These are phyloP conservation scores for Teratosphaeria gauchensis DNA, from an alignment of 2,329 filamentous ascomycete species.

Conservation along the genomic window DNA sequence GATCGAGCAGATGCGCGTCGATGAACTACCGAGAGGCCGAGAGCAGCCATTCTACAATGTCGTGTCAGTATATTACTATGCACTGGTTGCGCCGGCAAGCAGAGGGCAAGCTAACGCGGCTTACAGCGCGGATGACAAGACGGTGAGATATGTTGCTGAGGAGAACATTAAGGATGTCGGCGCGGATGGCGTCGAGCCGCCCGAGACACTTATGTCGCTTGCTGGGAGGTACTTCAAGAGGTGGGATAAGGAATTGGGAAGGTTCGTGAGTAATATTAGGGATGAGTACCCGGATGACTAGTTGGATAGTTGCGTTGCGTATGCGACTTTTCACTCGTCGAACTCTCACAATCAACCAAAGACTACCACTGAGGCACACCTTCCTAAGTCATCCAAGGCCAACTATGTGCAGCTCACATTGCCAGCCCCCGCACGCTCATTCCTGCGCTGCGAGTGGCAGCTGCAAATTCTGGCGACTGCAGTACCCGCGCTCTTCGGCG, in stretches of 20 bases:
- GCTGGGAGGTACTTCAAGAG: slow-evolving; percentile 84
- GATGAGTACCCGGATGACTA: slow-evolving; percentile 84
- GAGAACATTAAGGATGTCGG: slow-evolving; percentile 57
- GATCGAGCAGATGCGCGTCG: slow-evolving; percentile 56
- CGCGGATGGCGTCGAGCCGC: slow-evolving; percentile 29
- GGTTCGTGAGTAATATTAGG: slow-evolving; percentile 72
- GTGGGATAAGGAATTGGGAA: slow-evolving; percentile 57
- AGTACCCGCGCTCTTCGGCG: no score
- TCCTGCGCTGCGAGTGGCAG: no score
- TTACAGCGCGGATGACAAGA: slow-evolving; percentile 54
- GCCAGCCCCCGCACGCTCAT: no score
- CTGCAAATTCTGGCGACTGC: no score
- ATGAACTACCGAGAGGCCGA: slow-evolving; percentile 48
- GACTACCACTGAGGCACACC: no score
- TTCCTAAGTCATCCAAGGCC: no score
- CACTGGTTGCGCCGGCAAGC: not conserved
- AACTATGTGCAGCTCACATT: no score
- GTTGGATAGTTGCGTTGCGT: not conserved
- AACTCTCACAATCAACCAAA: no score
- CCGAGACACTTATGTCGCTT: slow-evolving; percentile 51
- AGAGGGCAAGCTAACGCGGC: not conserved
- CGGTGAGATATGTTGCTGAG: slow-evolving; percentile 65
- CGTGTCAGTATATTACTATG: slow-evolving; percentile 52
- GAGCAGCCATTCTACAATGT: slow-evolving; percentile 75
- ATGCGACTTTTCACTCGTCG: not conserved